Base-by-base conservation (phyloP, 768 basidiomycete species). In the Mycena latifolia region DNA sequence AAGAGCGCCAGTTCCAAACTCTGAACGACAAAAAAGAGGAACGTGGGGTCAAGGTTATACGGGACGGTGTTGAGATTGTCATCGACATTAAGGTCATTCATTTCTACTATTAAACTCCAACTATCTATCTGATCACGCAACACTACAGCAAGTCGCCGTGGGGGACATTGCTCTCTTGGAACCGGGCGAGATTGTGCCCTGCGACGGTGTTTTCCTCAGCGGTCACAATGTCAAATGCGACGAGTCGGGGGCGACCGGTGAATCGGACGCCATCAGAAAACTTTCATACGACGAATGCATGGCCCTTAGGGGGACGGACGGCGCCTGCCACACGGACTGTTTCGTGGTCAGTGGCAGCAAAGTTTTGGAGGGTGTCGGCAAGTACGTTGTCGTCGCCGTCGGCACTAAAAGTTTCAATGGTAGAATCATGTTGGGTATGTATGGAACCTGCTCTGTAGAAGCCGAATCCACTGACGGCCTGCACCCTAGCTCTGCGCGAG, bases 21-120 rank as follows among this genome's bases (percentile, higher is more conserved):
- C 86, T 99, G 45, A 99, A 98, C 74, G 93, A 92, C 71, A 92
- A 96, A 79, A 97, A 97, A 78, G 97, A 99, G 61, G 98, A 97
- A 71, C 92, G 98, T 28, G 88, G 86, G 7, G 89, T 95, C 71
- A 95, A 95, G 77, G 90, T 92, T 55, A 90, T 95, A 65, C 89
- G 95, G 15, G 80, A 86, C 60, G 90, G 89, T 33, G 75, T 82
- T 14, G 93, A 95, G 68, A 85, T 82, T 54, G 79, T 93, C 31
- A 83, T 97, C 71, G 93, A 93, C 68, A 87, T 97, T 76, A 95
- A 93, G 79, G 94, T 93, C 45, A 56, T 45, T 73, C 71, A 22
- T 59, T 51, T 50, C 47, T 33, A 3, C 37, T 39, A 64, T 50
- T 60, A 20, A 50, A 24, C n/a, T 46, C 35, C 29, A 28, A 37